Percentiles rank a stretch among this genome's conserved stretches.
phyloP scores from a whole-genome alignment of 2,329 filamentous ascomycete species.

The Mycosphaerella sp. region DNA sequence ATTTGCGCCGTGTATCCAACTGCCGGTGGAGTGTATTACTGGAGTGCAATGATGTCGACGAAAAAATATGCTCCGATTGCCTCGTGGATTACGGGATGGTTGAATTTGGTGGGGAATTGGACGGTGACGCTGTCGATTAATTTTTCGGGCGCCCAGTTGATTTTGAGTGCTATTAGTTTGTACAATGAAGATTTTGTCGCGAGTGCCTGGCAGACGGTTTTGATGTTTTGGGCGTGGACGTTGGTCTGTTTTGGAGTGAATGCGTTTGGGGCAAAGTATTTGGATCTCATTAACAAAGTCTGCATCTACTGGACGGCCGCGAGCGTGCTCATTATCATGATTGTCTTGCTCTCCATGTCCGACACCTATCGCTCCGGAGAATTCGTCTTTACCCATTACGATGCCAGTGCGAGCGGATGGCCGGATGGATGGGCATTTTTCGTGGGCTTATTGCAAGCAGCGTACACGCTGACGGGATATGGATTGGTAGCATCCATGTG shows the following conservation, averaged over 20 bases:
- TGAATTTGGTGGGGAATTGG: conserved; percentile 68
- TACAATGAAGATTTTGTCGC: conserved; percentile 64
- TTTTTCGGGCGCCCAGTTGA: conserved; percentile 64
- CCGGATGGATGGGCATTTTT: conserved; percentile 66
- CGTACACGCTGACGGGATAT: conserved; percentile 58
- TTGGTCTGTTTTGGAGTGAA: conserved; percentile 58
- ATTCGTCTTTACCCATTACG: conserved; percentile 64
- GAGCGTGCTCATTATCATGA: conserved; percentile 62
- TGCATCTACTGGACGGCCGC: conserved; percentile 66
- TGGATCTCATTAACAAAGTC: conserved; percentile 65
- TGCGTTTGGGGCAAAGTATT: conserved; percentile 54
- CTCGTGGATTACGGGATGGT: conserved; percentile 64
- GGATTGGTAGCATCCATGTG: conserved; percentile 68
- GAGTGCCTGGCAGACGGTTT: conserved; percentile 62
- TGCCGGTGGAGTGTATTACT: conserved; percentile 64
- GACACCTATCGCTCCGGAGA: conserved; percentile 51
- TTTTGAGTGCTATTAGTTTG: conserved; percentile 60
- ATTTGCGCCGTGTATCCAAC: conserved; percentile 65
- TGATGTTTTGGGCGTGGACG: conserved; percentile 68
- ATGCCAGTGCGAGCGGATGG: conserved; percentile 60
- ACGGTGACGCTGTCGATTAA: conserved; percentile 59
- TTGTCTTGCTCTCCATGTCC: conserved; percentile 57
- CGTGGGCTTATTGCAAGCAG: conserved; percentile 61
- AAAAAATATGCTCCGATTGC: conserved; percentile 60
- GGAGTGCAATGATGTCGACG: conserved; percentile 59